Evolutionary conservation across 2,329 filamentous ascomycete species (phyloP), one percentile per base, ranked within the genome.

Genomic region (Fusarium verrucosum): DNA sequence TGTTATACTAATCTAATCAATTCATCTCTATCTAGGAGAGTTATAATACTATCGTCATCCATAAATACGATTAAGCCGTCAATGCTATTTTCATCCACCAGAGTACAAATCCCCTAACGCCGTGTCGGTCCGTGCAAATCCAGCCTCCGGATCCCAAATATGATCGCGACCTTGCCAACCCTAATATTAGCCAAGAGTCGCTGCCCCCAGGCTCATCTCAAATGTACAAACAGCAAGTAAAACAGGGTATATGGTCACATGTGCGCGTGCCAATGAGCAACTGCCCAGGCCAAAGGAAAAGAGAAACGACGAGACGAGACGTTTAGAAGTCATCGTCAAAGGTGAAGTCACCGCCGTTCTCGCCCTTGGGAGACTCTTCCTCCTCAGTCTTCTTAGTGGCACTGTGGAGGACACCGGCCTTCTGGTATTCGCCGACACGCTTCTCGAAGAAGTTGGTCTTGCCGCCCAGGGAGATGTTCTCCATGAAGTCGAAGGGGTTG

Each of bases 361-460:
- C 83, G 66, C 78, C 78, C 77, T 85, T 81, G 64, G 82, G 77
- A 63, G 82, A 76, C 59, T 87, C 80, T 8, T 73, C 67, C 2
- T 83, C 78, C 19, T 85, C 81, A n/a, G 82, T 77, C 78, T 90
- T 89, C 83, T 93, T 93, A 72, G 89, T 91, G 33, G 63, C 63
- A 82, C 91, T 94, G 74, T 90, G 90, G 92, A 99, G 96, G 79
- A 99, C 94, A 84, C 95, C 95, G 33, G 95, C 94, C 87, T 99
- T 99, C 83, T 99, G 95, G 87, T 99, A 99, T 76, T 99, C 95
- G 78, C 90, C 95, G 56, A 99, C 95, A 73, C 95, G 92, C 91
- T 99, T 99, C 90, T 99, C 95, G 79, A 99, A 99, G 88, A 99
- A 99, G 89, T 99, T 99, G 78, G 95, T 99, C 91, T 99, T 99